Base-by-base conservation (phyloP, 768 basidiomycete genomes). In the Dentipellis fragilis region DNA sequence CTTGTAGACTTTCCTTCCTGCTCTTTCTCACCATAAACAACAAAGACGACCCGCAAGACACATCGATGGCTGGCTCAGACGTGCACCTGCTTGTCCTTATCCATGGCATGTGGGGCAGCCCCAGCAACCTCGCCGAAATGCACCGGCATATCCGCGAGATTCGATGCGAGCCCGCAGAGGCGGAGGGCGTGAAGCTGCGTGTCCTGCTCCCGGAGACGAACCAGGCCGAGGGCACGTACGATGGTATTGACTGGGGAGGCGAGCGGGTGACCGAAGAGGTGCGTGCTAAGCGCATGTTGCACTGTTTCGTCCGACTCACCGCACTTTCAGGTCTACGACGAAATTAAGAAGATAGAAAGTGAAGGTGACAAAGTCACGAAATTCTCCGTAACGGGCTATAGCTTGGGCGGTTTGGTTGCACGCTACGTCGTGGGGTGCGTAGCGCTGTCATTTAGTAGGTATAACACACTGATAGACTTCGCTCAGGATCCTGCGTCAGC, bases 231-330 rank as follows among this genome's bases (percentile, higher is more conserved):
- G 77, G 76, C 10, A 89, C 87, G 1, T 91, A 90, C 61, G 89
- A 92, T 60, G 89, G 89, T 1, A 80, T 92, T 21, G 89, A 92
- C 64, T 87, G 87, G 80, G 84, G 88, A 56, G 86, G 82, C 38
- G 87, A 91, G 69, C 75, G 91, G 35, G 81, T 92, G 36, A 81
- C 88, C 3, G 72, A 83, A 58, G 91, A 93, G 80, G 89, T 89
- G 52, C 38, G 36, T 7, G n/a, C n/a, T n/a, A n/a, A n/a, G n/a
- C n/a, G n/a, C n/a, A n/a, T n/a, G n/a, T n/a, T n/a, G n/a, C n/a
- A n/a, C n/a, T n/a, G n/a, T n/a, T n/a, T n/a, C n/a, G n/a, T n/a
- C n/a, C n/a, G n/a, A n/a, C n/a, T n/a, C n/a, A n/a, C n/a, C n/a
- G n/a, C n/a, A n/a, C n/a, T n/a, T n/a, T n/a, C n/a, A n/a, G n/a